A percentile compares a stretch with the other conserved stretches of the same genome.
Conservation (phyloP, 305 asterid species). For the Fraxinus angustifolia region DNA sequence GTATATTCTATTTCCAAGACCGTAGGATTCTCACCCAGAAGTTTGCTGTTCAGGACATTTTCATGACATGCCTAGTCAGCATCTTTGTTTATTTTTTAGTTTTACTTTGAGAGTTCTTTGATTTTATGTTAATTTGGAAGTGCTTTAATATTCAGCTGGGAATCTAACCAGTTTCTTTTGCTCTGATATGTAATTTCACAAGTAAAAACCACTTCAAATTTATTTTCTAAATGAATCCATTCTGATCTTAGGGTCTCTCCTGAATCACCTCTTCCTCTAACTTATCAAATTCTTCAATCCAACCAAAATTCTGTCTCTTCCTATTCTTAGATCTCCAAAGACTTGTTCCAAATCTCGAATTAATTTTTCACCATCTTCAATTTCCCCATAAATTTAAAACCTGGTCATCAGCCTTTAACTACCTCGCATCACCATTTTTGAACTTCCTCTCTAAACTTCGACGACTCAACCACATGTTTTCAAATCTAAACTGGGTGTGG, state of each 20-base stretch:
- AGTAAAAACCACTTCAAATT: neutral
- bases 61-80: slow-evolving; percentile 2
- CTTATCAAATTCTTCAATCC: neutral
- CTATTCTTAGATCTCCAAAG: neutral
- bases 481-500: neutral
- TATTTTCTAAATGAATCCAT: neutral
- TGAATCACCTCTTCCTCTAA: neutral
- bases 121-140: neutral
- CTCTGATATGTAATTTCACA: neutral
- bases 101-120: neutral
- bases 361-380: neutral
- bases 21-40: slow-evolving; percentile 9
- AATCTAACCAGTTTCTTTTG: slow-evolving; percentile 8
- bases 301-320: neutral
- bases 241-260: neutral
- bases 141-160: neutral
- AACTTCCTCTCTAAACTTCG: neutral
- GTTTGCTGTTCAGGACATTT: slow-evolving; percentile 17
- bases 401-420: neutral
- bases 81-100: slow-evolving; percentile 8
- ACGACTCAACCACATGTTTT: neutral
- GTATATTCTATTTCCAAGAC: slow-evolving; percentile 3
- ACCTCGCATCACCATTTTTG: neutral
- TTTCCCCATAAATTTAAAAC: neutral
- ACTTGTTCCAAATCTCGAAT: neutral